Percentiles rank a stretch among this genome's conserved stretches.
These are phyloP conservation scores for Calonectria fujianensis DNA, from an alignment of 2,329 filamentous ascomycete genomes.

Conservation along the genomic window DNA sequence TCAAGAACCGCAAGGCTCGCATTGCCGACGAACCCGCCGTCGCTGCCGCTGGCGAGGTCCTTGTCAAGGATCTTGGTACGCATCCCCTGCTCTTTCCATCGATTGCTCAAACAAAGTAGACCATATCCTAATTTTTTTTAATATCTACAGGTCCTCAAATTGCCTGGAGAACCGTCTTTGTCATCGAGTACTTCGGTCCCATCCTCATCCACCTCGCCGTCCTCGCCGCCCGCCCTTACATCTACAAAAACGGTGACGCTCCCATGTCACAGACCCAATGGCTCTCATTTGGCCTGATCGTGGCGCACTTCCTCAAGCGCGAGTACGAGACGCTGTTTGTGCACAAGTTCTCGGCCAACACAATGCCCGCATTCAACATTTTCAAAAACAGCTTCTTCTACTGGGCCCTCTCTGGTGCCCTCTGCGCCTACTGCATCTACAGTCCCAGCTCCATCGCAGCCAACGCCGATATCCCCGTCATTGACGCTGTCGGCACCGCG, in stretches of 20 bases:
- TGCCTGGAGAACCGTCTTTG: slow-evolving; percentile 93
- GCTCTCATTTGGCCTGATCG: slow-evolving; percentile 83
- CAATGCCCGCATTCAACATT: slow-evolving; percentile 93
- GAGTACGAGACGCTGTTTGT: slow-evolving; percentile 96
- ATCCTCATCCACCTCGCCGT: slow-evolving; percentile 88
- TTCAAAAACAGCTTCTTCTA: slow-evolving; percentile 98
- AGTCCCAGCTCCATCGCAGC: slow-evolving; percentile 82
- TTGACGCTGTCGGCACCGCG: slow-evolving; percentile 81
- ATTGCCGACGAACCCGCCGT: slow-evolving; percentile 70
- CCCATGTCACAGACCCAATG: slow-evolving; percentile 81
- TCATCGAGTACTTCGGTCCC: slow-evolving; percentile 96
- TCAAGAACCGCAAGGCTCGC: slow-evolving; percentile 77
- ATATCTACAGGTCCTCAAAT: slow-evolving; percentile 84
- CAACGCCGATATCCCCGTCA: slow-evolving; percentile 63
- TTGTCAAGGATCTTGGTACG: slow-evolving; percentile 95
- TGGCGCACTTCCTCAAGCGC: slow-evolving; percentile 93
- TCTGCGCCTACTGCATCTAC: slow-evolving; percentile 91
- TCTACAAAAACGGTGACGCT: slow-evolving; percentile 66
- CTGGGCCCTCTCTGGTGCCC: slow-evolving; percentile 88
- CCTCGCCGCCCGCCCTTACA: slow-evolving; percentile 82
- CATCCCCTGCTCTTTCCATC: slow-evolving; percentile 26
- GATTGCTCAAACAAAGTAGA: neutral
- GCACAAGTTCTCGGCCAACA: slow-evolving; percentile 95
- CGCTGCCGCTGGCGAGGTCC: slow-evolving; percentile 73
- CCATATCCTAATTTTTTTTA: neutral